Percentiles rank a stretch among this genome's conserved stretches.
phyloP scores from a whole-genome alignment of 495 filamentous ascomycete genomes.

The Lasiosphaeriaceae sp. region DNA sequence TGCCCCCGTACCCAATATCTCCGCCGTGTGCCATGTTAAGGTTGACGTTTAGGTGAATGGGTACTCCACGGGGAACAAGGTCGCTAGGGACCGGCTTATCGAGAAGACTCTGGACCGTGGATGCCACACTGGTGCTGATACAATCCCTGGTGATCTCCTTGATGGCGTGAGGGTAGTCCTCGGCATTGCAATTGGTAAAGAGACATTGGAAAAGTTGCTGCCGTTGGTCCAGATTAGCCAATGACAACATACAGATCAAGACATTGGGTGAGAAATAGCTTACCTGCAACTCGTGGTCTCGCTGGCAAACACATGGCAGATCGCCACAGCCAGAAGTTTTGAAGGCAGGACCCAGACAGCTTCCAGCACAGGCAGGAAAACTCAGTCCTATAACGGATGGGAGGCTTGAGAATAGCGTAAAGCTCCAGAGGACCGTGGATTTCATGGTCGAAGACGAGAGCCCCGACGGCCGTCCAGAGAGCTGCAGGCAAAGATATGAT shows the following conservation, averaged over 20 bases:
- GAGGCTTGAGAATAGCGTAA: slow-evolving; percentile 17
- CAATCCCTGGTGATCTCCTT: slow-evolving; percentile 23
- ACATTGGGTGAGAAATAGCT: neutral
- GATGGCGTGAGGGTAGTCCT: slow-evolving; percentile 16
- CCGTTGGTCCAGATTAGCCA: neutral
- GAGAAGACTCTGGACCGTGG: slow-evolving; percentile 28
- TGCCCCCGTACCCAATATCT: slow-evolving; percentile 2
- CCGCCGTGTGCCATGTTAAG: slow-evolving; percentile 3
- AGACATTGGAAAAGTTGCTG: slow-evolving; percentile 23
- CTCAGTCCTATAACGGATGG: slow-evolving; percentile 7
- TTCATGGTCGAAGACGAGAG: slow-evolving; percentile 19
- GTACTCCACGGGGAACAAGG: slow-evolving; percentile 17
- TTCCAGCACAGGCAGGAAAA: slow-evolving; percentile 14
- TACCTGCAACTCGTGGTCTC: slow-evolving; percentile 17
- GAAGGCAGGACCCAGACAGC: slow-evolving; percentile 8
- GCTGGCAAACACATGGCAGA: slow-evolving; percentile 13
- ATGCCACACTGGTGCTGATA: slow-evolving; percentile 32
- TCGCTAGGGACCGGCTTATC: slow-evolving; percentile 31
- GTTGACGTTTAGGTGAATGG: slow-evolving; percentile 14
- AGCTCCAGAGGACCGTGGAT: slow-evolving; percentile 13
- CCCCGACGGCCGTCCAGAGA: slow-evolving; percentile 1
- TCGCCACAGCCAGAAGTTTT: neutral
- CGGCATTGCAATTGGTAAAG: slow-evolving; percentile 22
- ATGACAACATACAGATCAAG: neutral
- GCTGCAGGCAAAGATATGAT: slow-evolving; percentile 23